Evolutionary conservation across 768 basidiomycete genomes (phyloP).

Genomic region (Suillus luteus): DNA sequence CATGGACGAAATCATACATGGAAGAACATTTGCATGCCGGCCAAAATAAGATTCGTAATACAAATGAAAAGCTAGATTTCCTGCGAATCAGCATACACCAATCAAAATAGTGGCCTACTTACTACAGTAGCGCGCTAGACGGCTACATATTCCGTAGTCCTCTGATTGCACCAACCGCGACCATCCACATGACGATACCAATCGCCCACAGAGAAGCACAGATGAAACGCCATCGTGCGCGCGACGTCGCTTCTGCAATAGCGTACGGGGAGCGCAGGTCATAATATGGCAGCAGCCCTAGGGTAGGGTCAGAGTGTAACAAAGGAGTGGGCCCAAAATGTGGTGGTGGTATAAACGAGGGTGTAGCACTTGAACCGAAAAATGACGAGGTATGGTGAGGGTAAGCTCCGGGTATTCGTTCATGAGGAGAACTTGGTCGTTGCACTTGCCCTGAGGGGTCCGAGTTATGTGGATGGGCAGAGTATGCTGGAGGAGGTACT

Average conservation of each 20-base stretch:
- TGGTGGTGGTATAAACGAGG: slow-evolving; percentile 22
- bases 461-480: slow-evolving; percentile 18
- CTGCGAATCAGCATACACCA: neutral
- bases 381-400: slow-evolving; percentile 18
- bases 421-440: slow-evolving; percentile 21
- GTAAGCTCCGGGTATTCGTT: slow-evolving; percentile 19
- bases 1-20: neutral
- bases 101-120: neutral
- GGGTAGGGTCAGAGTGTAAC: slow-evolving; percentile 34
- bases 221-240: slow-evolving; percentile 49
- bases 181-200: slow-evolving; percentile 32
- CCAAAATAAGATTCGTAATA: neutral
- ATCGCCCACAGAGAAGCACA: slow-evolving; percentile 42
- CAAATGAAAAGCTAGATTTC: neutral
- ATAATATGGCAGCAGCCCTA: slow-evolving; percentile 42
- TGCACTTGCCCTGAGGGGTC: slow-evolving; percentile 18
- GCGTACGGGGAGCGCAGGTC: slow-evolving; percentile 45
- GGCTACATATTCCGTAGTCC: slow-evolving; percentile 13
- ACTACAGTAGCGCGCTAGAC: neutral
- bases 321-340: slow-evolving; percentile 45
- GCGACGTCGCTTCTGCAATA: slow-evolving; percentile 35
- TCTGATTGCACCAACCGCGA: slow-evolving; percentile 30
- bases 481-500: slow-evolving; percentile 32
- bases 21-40: neutral
- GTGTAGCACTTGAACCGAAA: slow-evolving; percentile 19